phyloP scores from a whole-genome alignment of 2,329 filamentous ascomycete species.

The Hypoxylon sp. region DNA sequence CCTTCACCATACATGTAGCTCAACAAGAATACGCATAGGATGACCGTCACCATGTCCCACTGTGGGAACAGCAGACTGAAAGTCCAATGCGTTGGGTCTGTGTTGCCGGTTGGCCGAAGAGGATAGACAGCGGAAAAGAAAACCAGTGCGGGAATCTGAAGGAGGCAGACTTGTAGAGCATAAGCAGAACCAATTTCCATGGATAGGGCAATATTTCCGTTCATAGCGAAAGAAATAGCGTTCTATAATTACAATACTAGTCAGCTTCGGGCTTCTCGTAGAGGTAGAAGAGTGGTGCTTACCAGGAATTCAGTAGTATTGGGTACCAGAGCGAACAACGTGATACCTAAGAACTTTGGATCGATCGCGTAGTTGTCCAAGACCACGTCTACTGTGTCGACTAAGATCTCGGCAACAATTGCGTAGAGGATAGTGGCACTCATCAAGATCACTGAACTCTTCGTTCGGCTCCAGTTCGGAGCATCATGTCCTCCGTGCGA shows the following conservation, averaged over 20 bases:
- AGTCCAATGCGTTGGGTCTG: slow-evolving; percentile 69
- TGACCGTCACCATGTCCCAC: slow-evolving; percentile 98
- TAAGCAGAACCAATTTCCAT: slow-evolving; percentile 99
- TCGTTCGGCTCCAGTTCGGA: slow-evolving; percentile 95
- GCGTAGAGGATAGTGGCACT: slow-evolving; percentile 92
- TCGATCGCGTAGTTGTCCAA: slow-evolving; percentile 90
- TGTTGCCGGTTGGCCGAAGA: slow-evolving; percentile 54
- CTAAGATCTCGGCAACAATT: slow-evolving; percentile 96
- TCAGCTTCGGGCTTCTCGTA: slow-evolving; percentile 31
- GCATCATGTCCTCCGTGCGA: slow-evolving; percentile 87
- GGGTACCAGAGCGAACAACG: slow-evolving; percentile 93
- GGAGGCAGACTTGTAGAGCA: slow-evolving; percentile 92
- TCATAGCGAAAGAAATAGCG: slow-evolving; percentile 99
- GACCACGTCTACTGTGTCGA: slow-evolving; percentile 97
- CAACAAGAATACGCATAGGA: slow-evolving; percentile 93
- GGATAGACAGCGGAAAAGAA: slow-evolving; percentile 87
- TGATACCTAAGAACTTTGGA: slow-evolving; percentile 97
- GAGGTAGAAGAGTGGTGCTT: slow-evolving; percentile 54
- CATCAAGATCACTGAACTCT: slow-evolving; percentile 90
- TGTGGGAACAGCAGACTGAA: slow-evolving; percentile 96
- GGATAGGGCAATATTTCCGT: slow-evolving; percentile 96
- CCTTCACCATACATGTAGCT: slow-evolving; percentile 98
- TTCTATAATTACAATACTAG: slow-evolving; percentile 67
- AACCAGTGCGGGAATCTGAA: slow-evolving; percentile 94
- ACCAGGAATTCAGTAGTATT: slow-evolving; percentile 98